Evolutionary conservation across 495 filamentous ascomycete genomes (phyloP), one percentile per base, ranked within the genome.

Genomic region (Penicillium pulvis): DNA sequence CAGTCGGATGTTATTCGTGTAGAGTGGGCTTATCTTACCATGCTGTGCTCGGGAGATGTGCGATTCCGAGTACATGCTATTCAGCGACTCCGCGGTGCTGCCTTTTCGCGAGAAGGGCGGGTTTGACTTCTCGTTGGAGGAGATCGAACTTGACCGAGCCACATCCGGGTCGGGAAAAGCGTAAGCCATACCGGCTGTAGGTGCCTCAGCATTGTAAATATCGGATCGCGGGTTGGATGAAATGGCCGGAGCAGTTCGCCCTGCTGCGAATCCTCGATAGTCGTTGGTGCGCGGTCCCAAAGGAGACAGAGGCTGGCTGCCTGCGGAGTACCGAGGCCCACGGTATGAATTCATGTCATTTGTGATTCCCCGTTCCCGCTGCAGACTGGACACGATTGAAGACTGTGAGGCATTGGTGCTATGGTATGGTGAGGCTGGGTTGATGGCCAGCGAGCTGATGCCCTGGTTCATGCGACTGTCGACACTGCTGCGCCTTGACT

Each of bases 111-210:
- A 91, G 59, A 82, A 75, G 17, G 71, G 71, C 1, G 67, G 60
- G 28, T 66, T 72, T 23, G 74, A 68, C 39, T 75, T 75, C 14
- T 87, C 84, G 24, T 81, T 81, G 48, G 81, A 87, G 10, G 82
- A 82, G 23, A 77, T 79, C 0, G 79, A 76, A 65, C 80, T 75
- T 14, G 77, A 79, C n/a, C 77, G 72, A 41, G 76, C 71, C 49
- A 87, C 83, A 45, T 89, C 88, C 30, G 90, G 88, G 63, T 92
- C 89, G 0, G 90, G 90, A 65, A 93, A 92, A 36, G 90, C 90
- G 76, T 90, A 93, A 0, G 90, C 87, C 67, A 91, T 86, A 71
- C 90, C 90, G 59, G 89, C 90, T 16, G 88, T 92, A 9, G 90
- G 90, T 51, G 90, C 87, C 53, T 90, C 87, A 4, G 89, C 90